Evolutionary conservation across 495 filamentous ascomycete genomes (phyloP), one percentile per base, ranked within the genome.

Genomic region (Aspergillus carlsbadensis): DNA sequence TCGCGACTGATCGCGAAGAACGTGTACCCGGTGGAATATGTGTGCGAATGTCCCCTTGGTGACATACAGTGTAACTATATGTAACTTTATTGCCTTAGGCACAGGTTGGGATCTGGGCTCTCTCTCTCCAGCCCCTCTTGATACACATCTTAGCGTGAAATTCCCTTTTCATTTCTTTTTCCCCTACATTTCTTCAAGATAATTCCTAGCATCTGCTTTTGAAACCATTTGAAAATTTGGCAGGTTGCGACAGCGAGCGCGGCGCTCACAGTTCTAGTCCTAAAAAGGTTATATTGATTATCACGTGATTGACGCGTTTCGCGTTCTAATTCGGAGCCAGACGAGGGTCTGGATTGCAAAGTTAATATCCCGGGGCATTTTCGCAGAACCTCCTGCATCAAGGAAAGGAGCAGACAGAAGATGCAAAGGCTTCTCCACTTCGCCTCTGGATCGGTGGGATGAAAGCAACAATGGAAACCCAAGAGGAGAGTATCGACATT

Each of bases 401-500:
- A 2, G 13, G 18, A 24, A 18, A 47, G 17, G 10, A 43, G 22
- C 17, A 36, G 39, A 21, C 6, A 33, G 24, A 29, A 18, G 43
- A 43, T 53, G 50, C 43, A 22, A 15, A 24, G 1, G n/a, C 22
- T 14, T 21, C 11, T 37, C 10, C 14, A 3, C 8, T 4, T 20
- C n/a, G 7, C 42, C 13, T 22, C 26, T 33, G 34, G 29, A 34
- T 36, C 6, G 14, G 17, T n/a, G 24, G 52, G 36, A 14, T 44
- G 52, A 46, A 44, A 50, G 29, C n/a, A 40, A 59, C 34, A 35
- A 80, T 80, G 78, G 74, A 75, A 40, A 75, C 71, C 21, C 74
- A 79, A 54, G 63, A 67, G 5, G 73, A 82, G 56, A 78, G 78
- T 44, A 65, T 80, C 51, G 78, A 82, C 51, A 75, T 82, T 31